Evolutionary conservation across 495 filamentous ascomycete species (phyloP), one percentile per base, ranked within the genome.

Genomic region (Talaromyces thailandensis): DNA sequence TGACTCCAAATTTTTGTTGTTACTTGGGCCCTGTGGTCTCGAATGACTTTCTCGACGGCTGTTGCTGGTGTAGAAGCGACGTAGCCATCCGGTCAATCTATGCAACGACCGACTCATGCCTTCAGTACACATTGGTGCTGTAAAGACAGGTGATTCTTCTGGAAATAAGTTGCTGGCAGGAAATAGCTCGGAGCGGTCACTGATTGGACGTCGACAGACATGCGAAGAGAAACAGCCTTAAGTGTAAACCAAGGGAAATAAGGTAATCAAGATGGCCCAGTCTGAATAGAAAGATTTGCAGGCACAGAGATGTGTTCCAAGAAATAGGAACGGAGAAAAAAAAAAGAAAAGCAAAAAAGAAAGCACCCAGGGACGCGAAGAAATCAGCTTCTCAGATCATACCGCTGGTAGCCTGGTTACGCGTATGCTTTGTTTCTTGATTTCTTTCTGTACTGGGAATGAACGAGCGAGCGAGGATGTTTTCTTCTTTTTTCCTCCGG

Each of bases 61-160:
- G 31, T 31, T 37, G 31, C 35, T 24, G 31, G 31, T 43, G 25
- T 37, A 58, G 24, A 43, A 18, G 23, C 58, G 37, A 48, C 58
- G 58, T 9, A 60, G 31, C 58, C 58, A 60, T 31, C 8, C 40
- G 32, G 37, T 26, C 32, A 60, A 43, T 48, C 50, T 60, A n/a
- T 25, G 40, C 31, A 60, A 45, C 40, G 58, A 21, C 56, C 21
- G 31, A 14, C 31, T n/a, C 56, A 58, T 58, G 29, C 6, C 31
- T 25, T 32, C 40, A 40, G 29, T 35, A 25, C 31, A 58, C 56
- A 58, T 58, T 12, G 31, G 56, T 23, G 29, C 52, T n/a, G 14
- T 0, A 8, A 24, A n/a, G 25, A 56, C 29, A 8, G 29, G 14
- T 58, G 56, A 58, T 55, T 28, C 26, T 55, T 55, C 51, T 23